These are phyloP conservation scores for Paecilomyces sp. DNA, from an alignment of 2,329 filamentous ascomycete genomes.

Conservation along the genomic window DNA sequence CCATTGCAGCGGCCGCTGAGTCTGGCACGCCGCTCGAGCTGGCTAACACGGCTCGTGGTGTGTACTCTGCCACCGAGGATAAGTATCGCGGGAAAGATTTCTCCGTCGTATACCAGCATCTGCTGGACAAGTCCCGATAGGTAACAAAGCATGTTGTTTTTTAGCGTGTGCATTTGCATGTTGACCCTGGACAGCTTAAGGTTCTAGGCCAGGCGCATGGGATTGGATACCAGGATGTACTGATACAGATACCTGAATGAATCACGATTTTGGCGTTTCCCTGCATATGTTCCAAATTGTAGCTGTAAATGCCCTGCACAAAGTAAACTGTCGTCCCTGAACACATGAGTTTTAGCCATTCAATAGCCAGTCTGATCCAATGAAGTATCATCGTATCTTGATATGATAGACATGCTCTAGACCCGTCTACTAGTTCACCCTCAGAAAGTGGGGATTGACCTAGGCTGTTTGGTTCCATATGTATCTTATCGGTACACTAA, in stretches of 20 bases:
- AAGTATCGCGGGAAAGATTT: slow-evolving; percentile 67
- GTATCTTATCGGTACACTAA: too few species aligned
- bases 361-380: too few species aligned
- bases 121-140: slow-evolving; percentile 38
- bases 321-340: too few species aligned
- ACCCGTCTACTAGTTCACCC: too few species aligned
- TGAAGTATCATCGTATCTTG: too few species aligned
- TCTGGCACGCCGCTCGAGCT: slow-evolving; percentile 60
- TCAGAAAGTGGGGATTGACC: too few species aligned
- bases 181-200: neutral
- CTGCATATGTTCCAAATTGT: too few species aligned
- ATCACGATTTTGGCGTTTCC: neutral
- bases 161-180: neutral
- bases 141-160: slow-evolving; percentile 17
- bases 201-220: neutral
- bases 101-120: slow-evolving; percentile 70
- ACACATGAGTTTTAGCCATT: too few species aligned
- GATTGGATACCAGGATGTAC: neutral
- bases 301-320: too few species aligned
- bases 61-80: slow-evolving; percentile 62
- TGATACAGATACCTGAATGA: neutral
- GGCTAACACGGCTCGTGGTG: slow-evolving; percentile 53
- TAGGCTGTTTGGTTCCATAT: too few species aligned
- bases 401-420: too few species aligned
- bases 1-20: slow-evolving; percentile 63